Evolutionary conservation across 1,284 basidiomycete genomes (phyloP), one percentile per base, ranked within the genome.

Genomic region (Cryptococcus maquisensis): DNA sequence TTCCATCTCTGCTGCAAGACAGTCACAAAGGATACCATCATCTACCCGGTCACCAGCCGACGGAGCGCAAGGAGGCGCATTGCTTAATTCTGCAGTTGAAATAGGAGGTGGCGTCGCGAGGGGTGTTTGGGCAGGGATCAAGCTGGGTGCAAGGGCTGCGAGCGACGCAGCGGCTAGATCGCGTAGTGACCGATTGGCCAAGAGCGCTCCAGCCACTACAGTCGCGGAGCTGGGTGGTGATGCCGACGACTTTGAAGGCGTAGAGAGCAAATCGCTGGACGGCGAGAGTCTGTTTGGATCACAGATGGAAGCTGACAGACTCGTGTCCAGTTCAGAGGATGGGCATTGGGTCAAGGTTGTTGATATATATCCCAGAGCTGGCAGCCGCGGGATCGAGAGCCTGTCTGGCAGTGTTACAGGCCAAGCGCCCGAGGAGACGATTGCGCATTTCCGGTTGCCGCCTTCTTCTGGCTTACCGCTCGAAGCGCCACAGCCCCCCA

Each of bases 71-170:
- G 68, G 67, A 45, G 56, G 54, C 12, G 69, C 66, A 9, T 26
- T 73, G 2, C 55, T 72, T 20, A 54, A 60, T 4, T 71, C 73
- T 0, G 73, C 71, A 0, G 68, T 69, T 0, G 68, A 68, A 51
- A 68, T 75, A 21, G 72, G 73, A 13, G 69, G 71, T 20, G 71
- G 68, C 9, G 71, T 73, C 2, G 73, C 71, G 5, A 52, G 69
- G 35, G 71, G 71, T 0, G 69, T 75, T 9, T 75, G 73, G 73
- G 71, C 71, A 0, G 73, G 73, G 1, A 39, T 75, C 21, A 72
- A 71, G 55, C 66, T 66, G 57, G 71, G 73, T 18, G 73, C 69
- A 2, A 54, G 59, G 51, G 72, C 67, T 15, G 73, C 68, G 4
- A 51, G 59, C 26, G 52, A 59, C 49, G 71, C 67, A 12, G 73